Evolutionary conservation across 1,284 basidiomycete species (phyloP).

Genomic region (Fomes fomentarius): DNA sequence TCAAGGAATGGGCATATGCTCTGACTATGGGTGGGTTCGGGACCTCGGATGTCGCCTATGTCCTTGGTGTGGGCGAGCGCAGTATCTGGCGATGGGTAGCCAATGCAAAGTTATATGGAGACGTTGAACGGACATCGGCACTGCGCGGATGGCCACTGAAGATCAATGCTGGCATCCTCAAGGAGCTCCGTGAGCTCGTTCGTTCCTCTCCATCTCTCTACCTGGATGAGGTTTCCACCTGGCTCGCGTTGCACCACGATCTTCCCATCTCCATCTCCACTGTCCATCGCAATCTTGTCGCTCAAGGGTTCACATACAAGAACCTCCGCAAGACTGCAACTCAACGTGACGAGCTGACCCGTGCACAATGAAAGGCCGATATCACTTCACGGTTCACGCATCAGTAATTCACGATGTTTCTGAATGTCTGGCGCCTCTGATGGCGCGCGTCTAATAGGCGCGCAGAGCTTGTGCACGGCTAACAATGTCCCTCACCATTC

Average conservation of each 20-base stretch:
- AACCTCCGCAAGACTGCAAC: constrained; percentile 12
- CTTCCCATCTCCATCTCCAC: not conserved
- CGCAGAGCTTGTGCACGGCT: too few relatives aligned
- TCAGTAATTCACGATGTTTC: too few relatives aligned
- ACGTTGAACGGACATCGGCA: not conserved
- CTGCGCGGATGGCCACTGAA: not conserved
- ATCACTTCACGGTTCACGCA: constrained; percentile 15
- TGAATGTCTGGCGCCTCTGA: too few relatives aligned
- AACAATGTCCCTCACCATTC: too few relatives aligned
- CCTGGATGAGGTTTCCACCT: constrained; percentile 8
- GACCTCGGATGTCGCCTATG: not conserved
- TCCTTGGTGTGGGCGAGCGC: not conserved
- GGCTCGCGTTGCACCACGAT: constrained; percentile 7
- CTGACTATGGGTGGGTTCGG: not conserved
- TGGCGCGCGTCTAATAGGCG: too few relatives aligned
- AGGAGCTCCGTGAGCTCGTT: not conserved
- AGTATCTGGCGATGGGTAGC: not conserved
- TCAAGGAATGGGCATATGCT: not conserved
- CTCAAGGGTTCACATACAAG: constrained; percentile 8
- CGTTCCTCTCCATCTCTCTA: not conserved
- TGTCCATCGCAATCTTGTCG: constrained; percentile 1
- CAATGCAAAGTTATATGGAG: not conserved
- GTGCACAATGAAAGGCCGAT: constrained; percentile 26
- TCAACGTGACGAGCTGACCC: constrained; percentile 18
- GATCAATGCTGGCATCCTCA: not conserved